Percentiles rank a stretch among this genome's conserved stretches.
Evolutionary conservation across 2,329 filamentous ascomycete species (phyloP).

Genomic region (Exophiala sp.): DNA sequence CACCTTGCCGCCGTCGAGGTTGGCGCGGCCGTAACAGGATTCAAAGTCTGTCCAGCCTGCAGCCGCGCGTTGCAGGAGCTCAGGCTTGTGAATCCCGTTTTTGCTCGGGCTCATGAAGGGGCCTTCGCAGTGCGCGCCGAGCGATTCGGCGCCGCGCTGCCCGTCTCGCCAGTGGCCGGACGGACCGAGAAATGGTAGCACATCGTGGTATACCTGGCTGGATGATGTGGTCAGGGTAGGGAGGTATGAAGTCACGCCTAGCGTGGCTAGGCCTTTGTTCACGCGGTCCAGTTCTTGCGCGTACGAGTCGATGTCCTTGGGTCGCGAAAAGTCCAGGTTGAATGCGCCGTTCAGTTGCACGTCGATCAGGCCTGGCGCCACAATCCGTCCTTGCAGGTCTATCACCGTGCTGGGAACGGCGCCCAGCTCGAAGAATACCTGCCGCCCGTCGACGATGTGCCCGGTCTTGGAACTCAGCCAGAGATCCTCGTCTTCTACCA

Average conservation of each 20-base stretch:
- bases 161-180: constrained; percentile 42
- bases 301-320: constrained; percentile 28
- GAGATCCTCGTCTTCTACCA: too few relatives aligned
- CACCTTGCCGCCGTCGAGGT: constrained; percentile 11
- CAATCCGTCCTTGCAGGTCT: constrained; percentile 44
- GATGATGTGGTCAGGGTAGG: constrained; percentile 8
- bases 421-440: neutral
- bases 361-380: constrained; percentile 52
- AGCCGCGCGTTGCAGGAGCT: constrained; percentile 56
- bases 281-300: constrained; percentile 1
- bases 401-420: constrained; percentile 40
- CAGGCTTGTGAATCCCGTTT: constrained; percentile 55
- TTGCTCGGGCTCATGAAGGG: constrained; percentile 50
- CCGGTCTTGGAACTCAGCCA: neutral
- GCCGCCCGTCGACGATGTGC: neutral
- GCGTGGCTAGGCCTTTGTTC: constrained; percentile 30
- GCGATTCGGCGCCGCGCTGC: constrained; percentile 54
- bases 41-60: constrained; percentile 46
- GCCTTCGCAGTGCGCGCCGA: constrained; percentile 53
- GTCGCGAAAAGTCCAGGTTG: constrained; percentile 46
- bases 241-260: constrained; percentile 11
- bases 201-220: neutral
- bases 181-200: constrained; percentile 6
- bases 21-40: constrained; percentile 43
- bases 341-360: constrained; percentile 50